These are phyloP conservation scores for Trichosanthes truncata DNA, from an alignment of 306 rosid species.

Conservation along the genomic window DNA sequence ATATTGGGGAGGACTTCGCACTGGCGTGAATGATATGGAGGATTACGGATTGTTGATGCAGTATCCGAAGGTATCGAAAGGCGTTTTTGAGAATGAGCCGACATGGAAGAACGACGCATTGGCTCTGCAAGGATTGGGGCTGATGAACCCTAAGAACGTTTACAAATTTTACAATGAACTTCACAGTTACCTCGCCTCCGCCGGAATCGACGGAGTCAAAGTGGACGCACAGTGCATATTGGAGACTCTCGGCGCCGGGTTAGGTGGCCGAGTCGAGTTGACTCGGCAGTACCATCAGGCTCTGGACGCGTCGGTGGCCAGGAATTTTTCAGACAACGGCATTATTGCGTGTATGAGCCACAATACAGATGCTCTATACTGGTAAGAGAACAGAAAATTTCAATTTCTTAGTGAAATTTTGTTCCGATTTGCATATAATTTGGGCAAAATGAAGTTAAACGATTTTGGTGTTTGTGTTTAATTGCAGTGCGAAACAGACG, in stretches of 20 bases:
- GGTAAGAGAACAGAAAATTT: conserved; percentile 16
- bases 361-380: conserved; percentile 76
- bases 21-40: conserved; percentile 59
- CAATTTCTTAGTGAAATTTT: not conserved
- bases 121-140: conserved; percentile 64
- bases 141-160: conserved; percentile 54
- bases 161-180: conserved; percentile 55
- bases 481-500: conserved; percentile 54
- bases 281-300: conserved; percentile 79
- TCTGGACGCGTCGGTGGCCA: conserved; percentile 63
- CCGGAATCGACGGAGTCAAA: conserved; percentile 88
- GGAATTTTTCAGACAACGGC: conserved; percentile 73
- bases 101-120: conserved; percentile 50
- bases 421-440: not conserved
- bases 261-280: conserved; percentile 81
- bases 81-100: conserved; percentile 69
- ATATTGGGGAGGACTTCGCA: conserved; percentile 88
- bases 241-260: conserved; percentile 70
- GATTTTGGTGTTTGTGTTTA: not conserved
- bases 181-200: conserved; percentile 58
- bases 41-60: conserved; percentile 46
- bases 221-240: conserved; percentile 87
- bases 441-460: not conserved
- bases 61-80: conserved; percentile 42
- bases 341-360: conserved; percentile 96